Evolutionary conservation across 805 yeast species (phyloP).

Genomic region (Yamadazyma sp.): DNA sequence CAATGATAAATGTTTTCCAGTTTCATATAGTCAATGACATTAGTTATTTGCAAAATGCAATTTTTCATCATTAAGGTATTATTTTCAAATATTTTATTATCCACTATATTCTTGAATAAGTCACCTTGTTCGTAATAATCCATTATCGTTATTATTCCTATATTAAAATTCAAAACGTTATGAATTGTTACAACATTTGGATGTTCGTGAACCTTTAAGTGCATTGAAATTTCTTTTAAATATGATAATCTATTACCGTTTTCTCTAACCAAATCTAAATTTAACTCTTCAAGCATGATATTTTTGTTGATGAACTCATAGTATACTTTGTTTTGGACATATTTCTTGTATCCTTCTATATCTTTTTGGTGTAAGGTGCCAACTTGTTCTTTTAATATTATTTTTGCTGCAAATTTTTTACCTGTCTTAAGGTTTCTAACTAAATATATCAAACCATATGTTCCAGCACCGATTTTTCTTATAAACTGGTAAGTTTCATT

Average conservation of each 20-base stretch:
- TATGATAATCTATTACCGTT: constrained; percentile 30
- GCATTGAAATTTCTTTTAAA: constrained; percentile 69
- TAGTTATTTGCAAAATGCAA: constrained; percentile 38
- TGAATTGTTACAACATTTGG: constrained; percentile 76
- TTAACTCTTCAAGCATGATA: constrained; percentile 16
- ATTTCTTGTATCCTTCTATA: constrained; percentile 25
- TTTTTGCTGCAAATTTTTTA: constrained; percentile 65
- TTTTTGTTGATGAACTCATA: constrained; percentile 10
- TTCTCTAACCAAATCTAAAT: constrained; percentile 22
- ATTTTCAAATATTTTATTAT: constrained; percentile 56
- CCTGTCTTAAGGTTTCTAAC: constrained; percentile 55
- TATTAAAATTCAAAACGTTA: constrained; percentile 61
- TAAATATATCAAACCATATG: constrained; percentile 76
- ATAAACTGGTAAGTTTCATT: constrained; percentile 36
- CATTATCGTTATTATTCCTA: constrained; percentile 69
- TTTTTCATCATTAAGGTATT: constrained; percentile 46
- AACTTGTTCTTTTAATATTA: constrained; percentile 51
- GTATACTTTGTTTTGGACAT: constrained; percentile 25
- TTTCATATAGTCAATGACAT: constrained; percentile 35
- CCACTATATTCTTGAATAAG: constrained; percentile 81
- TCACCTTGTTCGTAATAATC: constrained; percentile 87
- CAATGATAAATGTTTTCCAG: constrained; percentile 34
- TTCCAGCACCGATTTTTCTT: constrained; percentile 73
- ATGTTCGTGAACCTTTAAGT: constrained; percentile 71
- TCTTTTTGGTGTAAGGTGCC: constrained; percentile 25